Evolutionary conservation across 2,329 filamentous ascomycete genomes (phyloP).

Genomic region (Xylaria sp.): DNA sequence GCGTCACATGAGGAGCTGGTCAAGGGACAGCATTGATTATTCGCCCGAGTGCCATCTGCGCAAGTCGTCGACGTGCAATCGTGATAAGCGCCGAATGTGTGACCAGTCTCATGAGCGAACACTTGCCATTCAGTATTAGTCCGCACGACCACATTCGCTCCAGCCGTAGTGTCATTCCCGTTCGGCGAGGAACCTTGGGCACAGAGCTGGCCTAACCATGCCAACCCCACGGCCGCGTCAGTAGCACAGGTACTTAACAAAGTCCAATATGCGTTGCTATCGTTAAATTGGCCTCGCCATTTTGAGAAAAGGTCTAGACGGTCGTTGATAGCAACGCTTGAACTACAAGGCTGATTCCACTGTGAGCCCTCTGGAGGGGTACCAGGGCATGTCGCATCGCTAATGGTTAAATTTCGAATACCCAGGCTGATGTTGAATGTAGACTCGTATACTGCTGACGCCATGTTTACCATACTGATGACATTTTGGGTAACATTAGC

Average conservation of each 20-base stretch:
- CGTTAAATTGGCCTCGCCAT: slow-evolving; percentile 83
- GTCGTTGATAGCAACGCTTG: slow-evolving; percentile 72
- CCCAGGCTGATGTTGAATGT: slow-evolving; percentile 96
- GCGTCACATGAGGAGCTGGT: slow-evolving; percentile 77
- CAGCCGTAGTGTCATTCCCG: slow-evolving; percentile 77
- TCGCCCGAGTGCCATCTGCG: slow-evolving; percentile 63
- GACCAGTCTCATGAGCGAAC: slow-evolving; percentile 92
- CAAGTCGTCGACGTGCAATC: slow-evolving; percentile 83
- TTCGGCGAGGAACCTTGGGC: slow-evolving; percentile 64
- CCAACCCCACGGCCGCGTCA: slow-evolving; percentile 85
- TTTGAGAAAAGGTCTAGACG: slow-evolving; percentile 88
- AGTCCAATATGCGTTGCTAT: slow-evolving; percentile 94
- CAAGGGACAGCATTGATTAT: slow-evolving; percentile 81
- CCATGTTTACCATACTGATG: slow-evolving; percentile 84
- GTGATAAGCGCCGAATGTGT: slow-evolving; percentile 96
- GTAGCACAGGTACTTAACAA: slow-evolving; percentile 85
- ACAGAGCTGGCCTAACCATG: slow-evolving; percentile 93
- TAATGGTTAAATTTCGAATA: slow-evolving; percentile 85
- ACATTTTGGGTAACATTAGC: slow-evolving; percentile 77
- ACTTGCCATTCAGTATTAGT: slow-evolving; percentile 93
- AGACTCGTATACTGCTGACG: slow-evolving; percentile 87
- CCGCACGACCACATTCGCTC: slow-evolving; percentile 88
- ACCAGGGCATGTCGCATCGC: slow-evolving; percentile 77
- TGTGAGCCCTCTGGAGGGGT: slow-evolving; percentile 72
- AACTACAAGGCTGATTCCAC: slow-evolving; percentile 85